Base-by-base conservation (phyloP, 495 filamentous ascomycete genomes). In the Penicillium silybi region DNA sequence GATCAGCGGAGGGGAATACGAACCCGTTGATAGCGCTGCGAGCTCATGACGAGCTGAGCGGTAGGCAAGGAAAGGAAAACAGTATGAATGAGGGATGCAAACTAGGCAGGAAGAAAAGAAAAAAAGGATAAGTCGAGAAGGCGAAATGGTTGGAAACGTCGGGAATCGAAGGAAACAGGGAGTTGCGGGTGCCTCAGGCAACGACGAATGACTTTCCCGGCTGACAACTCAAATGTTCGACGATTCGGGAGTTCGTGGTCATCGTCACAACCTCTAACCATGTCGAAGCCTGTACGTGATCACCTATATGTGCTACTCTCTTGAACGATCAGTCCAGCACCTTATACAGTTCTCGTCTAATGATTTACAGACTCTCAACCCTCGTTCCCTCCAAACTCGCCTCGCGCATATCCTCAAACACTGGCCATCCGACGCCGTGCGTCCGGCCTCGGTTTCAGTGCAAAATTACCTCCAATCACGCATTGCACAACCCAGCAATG, bases 1-100 rank as follows among this genome's bases (percentile, higher is more conserved):
- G 52, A 64, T 65, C 54, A 63, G 52, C 62, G 52, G 40, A 62
- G 50, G 58, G 55, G 46, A 54, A 20, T 74, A 57, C 85, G 50
- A 81, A 93, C 90, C 79, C 88, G 78, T 71, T 92, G 86, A 72
- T 96, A 96, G 52, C 87, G 84, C 75, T 89, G 88, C 65, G 87
- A 78, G 79, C 85, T 90, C 78, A 83, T 89, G 68, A 68, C 75
- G 74, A 75, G 75, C 68, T 65, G 68, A 71, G 70, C 73, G 61
- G 56, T 50, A 47, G 58, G 23, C 44, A 32, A 26, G 53, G 29
- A 44, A 27, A 50, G 47, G 32, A 54, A 63, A 53, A 60, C 58
- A 59, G 43, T 54, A 63, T 44, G 29, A 46, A 57, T 41, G 50
- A 44, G 44, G 52, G 43, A 41, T 53, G 54, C 15, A 59, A 23